Percentiles rank a stretch among this genome's conserved stretches.
Conservation (phyloP, 768 basidiomycete genomes). For the Kwoniella botswanensis region DNA sequence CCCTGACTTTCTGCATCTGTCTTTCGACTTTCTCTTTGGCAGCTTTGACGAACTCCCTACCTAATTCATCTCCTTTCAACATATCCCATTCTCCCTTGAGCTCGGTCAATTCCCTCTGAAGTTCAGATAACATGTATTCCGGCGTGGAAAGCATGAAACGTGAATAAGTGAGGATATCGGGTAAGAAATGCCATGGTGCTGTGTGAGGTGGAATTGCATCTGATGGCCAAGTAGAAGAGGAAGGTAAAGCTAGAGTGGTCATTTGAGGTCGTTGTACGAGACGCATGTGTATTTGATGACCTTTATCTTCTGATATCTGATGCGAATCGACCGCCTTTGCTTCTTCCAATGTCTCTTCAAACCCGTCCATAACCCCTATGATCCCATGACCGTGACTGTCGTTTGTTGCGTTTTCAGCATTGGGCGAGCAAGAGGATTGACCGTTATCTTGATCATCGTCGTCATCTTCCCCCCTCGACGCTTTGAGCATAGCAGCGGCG, state of each 20-base stretch:
- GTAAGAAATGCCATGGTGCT: conserved; percentile 94
- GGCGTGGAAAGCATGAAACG: conserved; percentile 98
- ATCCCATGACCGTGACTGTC: conserved; percentile 35
- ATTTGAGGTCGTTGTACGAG: conserved; percentile 92
- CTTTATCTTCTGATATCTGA: conserved; percentile 17
- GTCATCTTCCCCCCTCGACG: conserved; percentile 39
- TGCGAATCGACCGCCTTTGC: conserved; percentile 21
- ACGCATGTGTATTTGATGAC: conserved; percentile 71
- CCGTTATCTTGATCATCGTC: conserved; percentile 10
- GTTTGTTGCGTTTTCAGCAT: conserved; percentile 7
- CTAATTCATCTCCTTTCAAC: conserved; percentile 74
- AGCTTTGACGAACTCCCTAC: conserved; percentile 76
- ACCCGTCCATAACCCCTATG: conserved; percentile 48
- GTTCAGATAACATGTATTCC: conserved; percentile 74
- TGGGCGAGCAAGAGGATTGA: not conserved
- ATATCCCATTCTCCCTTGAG: conserved; percentile 72
- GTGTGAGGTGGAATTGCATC: conserved; percentile 88
- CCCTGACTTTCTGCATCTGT: conserved; percentile 75
- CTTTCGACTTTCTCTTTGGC: conserved; percentile 76
- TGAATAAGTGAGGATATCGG: conserved; percentile 82
- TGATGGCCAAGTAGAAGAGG: conserved; percentile 90
- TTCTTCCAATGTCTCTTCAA: conserved; percentile 36
- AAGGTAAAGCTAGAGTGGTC: conserved; percentile 90
- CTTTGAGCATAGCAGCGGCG: conserved; percentile 58
- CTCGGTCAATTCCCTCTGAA: conserved; percentile 73